These are phyloP conservation scores for Stentor roeselii DNA, from an alignment of 73 alveolate genomes.

Conservation along the genomic window DNA sequence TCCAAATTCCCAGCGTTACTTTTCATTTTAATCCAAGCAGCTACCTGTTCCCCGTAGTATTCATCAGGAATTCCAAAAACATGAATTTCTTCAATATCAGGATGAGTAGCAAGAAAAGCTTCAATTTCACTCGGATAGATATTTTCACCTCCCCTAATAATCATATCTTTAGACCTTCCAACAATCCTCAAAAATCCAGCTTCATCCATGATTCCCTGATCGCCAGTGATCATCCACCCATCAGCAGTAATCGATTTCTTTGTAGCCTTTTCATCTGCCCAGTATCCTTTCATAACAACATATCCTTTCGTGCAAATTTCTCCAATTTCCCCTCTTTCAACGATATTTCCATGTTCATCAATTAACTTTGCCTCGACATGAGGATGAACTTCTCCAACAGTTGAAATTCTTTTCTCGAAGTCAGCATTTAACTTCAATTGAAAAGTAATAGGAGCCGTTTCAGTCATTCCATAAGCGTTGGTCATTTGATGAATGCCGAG, in stretches of 20 bases:
- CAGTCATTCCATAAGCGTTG: conserved; percentile 54
- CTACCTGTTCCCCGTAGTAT: conserved; percentile 71
- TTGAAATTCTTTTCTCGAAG: conserved; percentile 31
- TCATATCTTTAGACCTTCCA: conserved; percentile 73
- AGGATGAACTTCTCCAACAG: conserved; percentile 56
- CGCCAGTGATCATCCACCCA: conserved; percentile 76
- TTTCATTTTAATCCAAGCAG: conserved; percentile 66
- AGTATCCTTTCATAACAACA: conserved; percentile 66
- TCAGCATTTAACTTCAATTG: conserved; percentile 33
- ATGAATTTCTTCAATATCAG: conserved; percentile 55
- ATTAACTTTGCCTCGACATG: conserved; percentile 39
- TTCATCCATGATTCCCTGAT: conserved; percentile 64
- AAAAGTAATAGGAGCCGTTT: conserved; percentile 40
- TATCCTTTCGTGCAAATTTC: conserved; percentile 72
- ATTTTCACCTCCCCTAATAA: conserved; percentile 89
- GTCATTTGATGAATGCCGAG: conserved; percentile 35
- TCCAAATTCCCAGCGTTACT: conserved; percentile 30
- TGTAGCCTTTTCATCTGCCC: conserved; percentile 61
- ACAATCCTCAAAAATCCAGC: conserved; percentile 68
- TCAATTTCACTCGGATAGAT: conserved; percentile 82
- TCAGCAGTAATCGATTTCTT: conserved; percentile 47
- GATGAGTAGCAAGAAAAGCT: conserved; percentile 53
- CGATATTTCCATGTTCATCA: conserved; percentile 26
- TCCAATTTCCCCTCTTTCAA: conserved; percentile 45
- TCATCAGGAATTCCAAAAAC: conserved; percentile 79